Percentiles rank a stretch among this genome's conserved stretches.
These are phyloP conservation scores for Globisporangium paroecandrum DNA, from an alignment of 352 stramenopile species.

Conservation along the genomic window DNA sequence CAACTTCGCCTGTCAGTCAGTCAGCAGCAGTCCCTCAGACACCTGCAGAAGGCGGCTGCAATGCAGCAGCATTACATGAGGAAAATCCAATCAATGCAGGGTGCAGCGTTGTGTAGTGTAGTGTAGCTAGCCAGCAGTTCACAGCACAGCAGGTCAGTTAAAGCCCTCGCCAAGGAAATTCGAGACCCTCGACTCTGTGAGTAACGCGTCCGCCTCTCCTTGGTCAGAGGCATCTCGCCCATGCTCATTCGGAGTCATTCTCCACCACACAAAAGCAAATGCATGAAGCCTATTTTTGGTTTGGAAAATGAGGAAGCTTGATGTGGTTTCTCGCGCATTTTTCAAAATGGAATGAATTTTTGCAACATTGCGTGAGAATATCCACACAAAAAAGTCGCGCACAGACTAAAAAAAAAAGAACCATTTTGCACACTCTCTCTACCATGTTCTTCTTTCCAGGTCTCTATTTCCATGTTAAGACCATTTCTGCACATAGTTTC, in stretches of 20 bases:
- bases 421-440: background rate
- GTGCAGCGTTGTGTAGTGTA: background rate
- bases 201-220: constrained; percentile 3
- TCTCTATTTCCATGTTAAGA: background rate
- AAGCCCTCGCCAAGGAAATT: background rate
- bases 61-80: no score
- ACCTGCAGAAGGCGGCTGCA: no score
- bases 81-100: no score
- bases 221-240: background rate
- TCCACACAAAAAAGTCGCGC: constrained; percentile 7
- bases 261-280: background rate
- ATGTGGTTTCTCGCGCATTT: background rate
- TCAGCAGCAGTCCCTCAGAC: no score
- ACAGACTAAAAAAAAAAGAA: background rate
- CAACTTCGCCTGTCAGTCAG: no score
- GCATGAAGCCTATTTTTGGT: no score
- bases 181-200: background rate
- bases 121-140: background rate
- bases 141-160: no score
- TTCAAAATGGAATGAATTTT: background rate
- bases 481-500: background rate
- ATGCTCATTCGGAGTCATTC: background rate
- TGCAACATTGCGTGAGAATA: background rate
- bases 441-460: background rate
- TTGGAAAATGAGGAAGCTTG: no score